Percentiles rank a stretch among this genome's conserved stretches.
Conservation (phyloP, 129 eudicot genomes). For the Rutidosis leptorrhynchoides region DNA sequence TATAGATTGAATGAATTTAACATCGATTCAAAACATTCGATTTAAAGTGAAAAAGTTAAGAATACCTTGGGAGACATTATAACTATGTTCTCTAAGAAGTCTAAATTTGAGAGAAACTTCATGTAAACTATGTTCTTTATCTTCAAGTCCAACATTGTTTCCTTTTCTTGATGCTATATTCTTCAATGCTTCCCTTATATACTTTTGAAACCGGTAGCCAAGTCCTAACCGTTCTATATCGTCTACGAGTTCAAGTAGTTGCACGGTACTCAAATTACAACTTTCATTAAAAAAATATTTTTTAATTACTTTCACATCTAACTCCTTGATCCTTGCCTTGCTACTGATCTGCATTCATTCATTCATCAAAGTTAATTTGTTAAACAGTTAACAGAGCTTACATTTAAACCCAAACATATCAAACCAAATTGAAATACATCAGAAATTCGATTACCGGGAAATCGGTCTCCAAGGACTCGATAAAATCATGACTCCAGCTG, state of each 20-base stretch:
- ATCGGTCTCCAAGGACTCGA: constrained; percentile 8
- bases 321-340: not conserved
- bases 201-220: constrained; percentile 4
- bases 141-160: not conserved
- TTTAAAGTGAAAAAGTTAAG: not conserved
- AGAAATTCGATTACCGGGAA: not conserved
- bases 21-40: too few relatives aligned
- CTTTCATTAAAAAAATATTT: not conserved
- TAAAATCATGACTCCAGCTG: not conserved
- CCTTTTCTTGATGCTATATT: not conserved
- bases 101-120: constrained; percentile 1
- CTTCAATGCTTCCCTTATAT: not conserved
- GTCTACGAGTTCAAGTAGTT: constrained; percentile 5
- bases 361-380: not conserved
- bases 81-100: constrained; percentile 20
- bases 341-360: not conserved
- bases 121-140: not conserved
- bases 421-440: too few relatives aligned
- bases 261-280: constrained; percentile 4
- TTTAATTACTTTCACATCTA: not conserved
- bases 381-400: not conserved
- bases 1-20: too few relatives aligned
- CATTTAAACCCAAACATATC: not conserved
- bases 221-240: constrained; percentile 18
- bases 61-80: constrained; percentile 13